Base-by-base conservation (phyloP, 179 eudicot genomes). In the Corrigiola litoralis region DNA sequence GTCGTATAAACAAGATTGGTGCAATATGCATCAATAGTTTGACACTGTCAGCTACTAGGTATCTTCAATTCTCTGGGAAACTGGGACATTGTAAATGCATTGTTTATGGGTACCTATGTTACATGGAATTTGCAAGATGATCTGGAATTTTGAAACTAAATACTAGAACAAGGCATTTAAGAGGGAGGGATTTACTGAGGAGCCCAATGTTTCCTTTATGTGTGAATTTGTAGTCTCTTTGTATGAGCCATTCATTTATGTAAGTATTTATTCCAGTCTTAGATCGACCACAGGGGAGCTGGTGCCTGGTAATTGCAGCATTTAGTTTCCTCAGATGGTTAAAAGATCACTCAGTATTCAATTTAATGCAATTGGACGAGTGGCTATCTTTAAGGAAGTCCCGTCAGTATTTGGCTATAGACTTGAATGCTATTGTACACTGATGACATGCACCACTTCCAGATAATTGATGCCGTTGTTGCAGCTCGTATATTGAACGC, bases 381-480 rank as follows among this genome's bases (percentile, higher is more conserved):
- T n/a, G n/a, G n/a, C n/a, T n/a, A n/a, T n/a, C n/a, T n/a, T n/a
- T n/a, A n/a, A n/a, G n/a, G n/a, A n/a, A n/a, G n/a, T n/a, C n/a
- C n/a, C n/a, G n/a, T n/a, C n/a, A n/a, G n/a, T n/a, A n/a, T n/a
- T n/a, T n/a, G n/a, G n/a, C n/a, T n/a, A n/a, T 48, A 11, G 57
- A 61, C 28, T 2, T 40, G 58, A 61, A 20, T n/a, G 56, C 66
- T 25, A 23, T 28, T 47, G 37, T 49, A 64, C 32, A 57, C 42
- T 44, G 64, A 67, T 65, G 29, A 41, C 49, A 16, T 59, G 52
- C 42, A 52, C 16, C 54, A 25, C 24, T 71, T 55, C 56, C 90
- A 94, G 99, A 94, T 94, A 31, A 85, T 84, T 67, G 99, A 94
- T 83, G 99, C 88, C 63, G 98, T 94, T 66, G 97, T 88, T 80